A percentile compares a stretch with the other conserved stretches of the same genome.
Evolutionary conservation across 495 filamentous ascomycete genomes (phyloP).

Genomic region (Clohesyomyces aquaticus): DNA sequence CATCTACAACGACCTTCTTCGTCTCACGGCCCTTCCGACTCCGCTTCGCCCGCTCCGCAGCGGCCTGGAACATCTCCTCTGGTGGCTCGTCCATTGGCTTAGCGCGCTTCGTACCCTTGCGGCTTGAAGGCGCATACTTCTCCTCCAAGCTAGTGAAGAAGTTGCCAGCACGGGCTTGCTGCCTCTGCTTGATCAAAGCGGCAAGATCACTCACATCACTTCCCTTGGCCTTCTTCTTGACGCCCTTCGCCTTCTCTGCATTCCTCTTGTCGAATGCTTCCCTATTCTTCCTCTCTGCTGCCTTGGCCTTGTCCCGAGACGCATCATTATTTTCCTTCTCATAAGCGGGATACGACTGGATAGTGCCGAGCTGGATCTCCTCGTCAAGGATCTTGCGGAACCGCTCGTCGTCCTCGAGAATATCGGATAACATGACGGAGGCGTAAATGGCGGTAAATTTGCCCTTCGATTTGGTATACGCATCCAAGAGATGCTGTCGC

Average conservation of each 20-base stretch:
- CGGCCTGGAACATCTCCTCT: conserved; percentile 69
- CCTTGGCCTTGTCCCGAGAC: conserved; percentile 57
- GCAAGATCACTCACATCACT: conserved; percentile 54
- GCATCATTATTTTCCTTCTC: conserved; percentile 61
- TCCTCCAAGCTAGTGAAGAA: conserved; percentile 73
- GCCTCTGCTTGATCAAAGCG: conserved; percentile 62
- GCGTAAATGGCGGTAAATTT: conserved; percentile 77
- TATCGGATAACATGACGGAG: conserved; percentile 80
- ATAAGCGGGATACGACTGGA: conserved; percentile 68
- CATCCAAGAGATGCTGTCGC: conserved; percentile 70
- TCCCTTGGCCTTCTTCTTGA: conserved; percentile 38
- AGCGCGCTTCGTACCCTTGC: conserved; percentile 53
- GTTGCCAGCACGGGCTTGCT: conserved; percentile 53
- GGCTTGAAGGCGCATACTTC: conserved; percentile 64
- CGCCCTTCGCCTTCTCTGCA: conserved; percentile 35
- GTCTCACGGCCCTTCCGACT: not conserved
- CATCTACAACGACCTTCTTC: not conserved
- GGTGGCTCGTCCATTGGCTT: conserved; percentile 56
- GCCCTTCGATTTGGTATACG: conserved; percentile 70
- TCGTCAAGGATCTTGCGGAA: conserved; percentile 78
- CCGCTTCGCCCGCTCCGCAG: conserved; percentile 39
- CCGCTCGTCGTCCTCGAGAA: conserved; percentile 82
- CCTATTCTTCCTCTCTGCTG: conserved; percentile 76
- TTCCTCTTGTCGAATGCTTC: conserved; percentile 53
- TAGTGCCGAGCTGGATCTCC: conserved; percentile 71